Conservation (phyloP, 2,329 filamentous ascomycete species). For the Sporothrix protearum region DNA sequence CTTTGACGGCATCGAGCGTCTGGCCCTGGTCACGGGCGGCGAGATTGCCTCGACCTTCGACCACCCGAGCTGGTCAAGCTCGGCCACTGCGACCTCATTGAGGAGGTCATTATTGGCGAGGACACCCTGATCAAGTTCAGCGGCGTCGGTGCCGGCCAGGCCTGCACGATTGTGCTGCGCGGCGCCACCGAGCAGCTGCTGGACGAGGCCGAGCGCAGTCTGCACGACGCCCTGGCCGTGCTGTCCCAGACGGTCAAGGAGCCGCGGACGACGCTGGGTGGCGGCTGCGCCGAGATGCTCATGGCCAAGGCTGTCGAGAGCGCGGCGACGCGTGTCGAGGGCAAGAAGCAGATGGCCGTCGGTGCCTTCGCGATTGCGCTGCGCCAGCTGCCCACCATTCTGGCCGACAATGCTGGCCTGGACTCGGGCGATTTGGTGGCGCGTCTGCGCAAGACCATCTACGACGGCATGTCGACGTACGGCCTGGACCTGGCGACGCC, state of each 20-base stretch:
- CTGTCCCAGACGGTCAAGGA: slow-evolving; percentile 95
- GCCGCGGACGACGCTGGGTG: slow-evolving; percentile 88
- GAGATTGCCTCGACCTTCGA: slow-evolving; percentile 98
- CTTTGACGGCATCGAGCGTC: slow-evolving; percentile 93
- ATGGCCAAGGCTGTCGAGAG: slow-evolving; percentile 98
- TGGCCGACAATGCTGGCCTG: slow-evolving; percentile 94
- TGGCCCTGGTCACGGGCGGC: slow-evolving; percentile 92
- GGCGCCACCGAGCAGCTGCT: slow-evolving; percentile 95
- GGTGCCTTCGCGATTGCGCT: slow-evolving; percentile 84
- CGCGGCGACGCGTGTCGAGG: slow-evolving; percentile 87
- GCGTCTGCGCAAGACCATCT: slow-evolving; percentile 86
- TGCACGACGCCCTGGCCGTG: slow-evolving; percentile 94
- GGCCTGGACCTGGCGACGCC: slow-evolving; percentile 85
- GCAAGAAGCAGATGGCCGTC: slow-evolving; percentile 94
- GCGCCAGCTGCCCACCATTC: slow-evolving; percentile 89
- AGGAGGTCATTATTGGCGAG: slow-evolving; percentile 97
- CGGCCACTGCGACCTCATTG: slow-evolving; percentile 89
- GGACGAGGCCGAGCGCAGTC: slow-evolving; percentile 91
- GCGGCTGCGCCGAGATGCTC: slow-evolving; percentile 95
- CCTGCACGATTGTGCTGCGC: slow-evolving; percentile 93
- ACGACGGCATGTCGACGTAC: slow-evolving; percentile 88
- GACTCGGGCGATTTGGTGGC: slow-evolving; percentile 94
- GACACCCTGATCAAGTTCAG: slow-evolving; percentile 98
- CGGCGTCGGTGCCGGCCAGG: slow-evolving; percentile 86
- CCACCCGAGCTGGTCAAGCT: slow-evolving; percentile 94